phyloP scores from a whole-genome alignment of 73 alveolate species.

The Symbiodinium natans region DNA sequence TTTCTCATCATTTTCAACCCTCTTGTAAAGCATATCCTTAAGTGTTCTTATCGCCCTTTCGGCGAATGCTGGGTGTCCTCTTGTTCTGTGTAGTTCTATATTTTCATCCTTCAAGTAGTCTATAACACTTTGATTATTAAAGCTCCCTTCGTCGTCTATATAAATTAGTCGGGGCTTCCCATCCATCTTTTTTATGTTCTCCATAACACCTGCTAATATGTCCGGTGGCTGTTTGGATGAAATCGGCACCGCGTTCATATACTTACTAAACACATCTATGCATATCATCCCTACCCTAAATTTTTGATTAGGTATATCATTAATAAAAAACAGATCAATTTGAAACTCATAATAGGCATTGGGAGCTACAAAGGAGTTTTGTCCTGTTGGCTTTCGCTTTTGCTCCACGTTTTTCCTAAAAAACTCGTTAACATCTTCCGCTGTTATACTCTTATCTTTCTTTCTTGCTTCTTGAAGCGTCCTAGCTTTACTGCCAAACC shows the following conservation, averaged over 20 bases:
- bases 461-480: background rate
- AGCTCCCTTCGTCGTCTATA: background rate
- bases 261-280: too few species aligned
- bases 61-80: conserved; percentile 32
- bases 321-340: conserved; percentile 13
- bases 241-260: too few species aligned
- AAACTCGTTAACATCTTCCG: background rate
- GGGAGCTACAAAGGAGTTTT: conserved; percentile 1
- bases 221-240: background rate
- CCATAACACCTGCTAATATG: background rate
- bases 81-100: conserved; percentile 35
- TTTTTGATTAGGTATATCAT: background rate
- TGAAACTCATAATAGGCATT: background rate
- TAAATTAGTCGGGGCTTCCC: background rate
- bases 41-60: background rate
- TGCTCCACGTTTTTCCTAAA: conserved; percentile 15
- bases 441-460: background rate
- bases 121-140: background rate
- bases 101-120: background rate
- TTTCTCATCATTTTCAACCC: conserved; percentile 33
- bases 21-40: conserved; percentile 13
- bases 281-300: background rate
- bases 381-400: background rate
- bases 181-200: background rate
- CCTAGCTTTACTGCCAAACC: background rate